A percentile compares a stretch with the other conserved stretches of the same genome.
Evolutionary conservation across 345 rosid species (phyloP).

Genomic region (Excoecaria agallocha): DNA sequence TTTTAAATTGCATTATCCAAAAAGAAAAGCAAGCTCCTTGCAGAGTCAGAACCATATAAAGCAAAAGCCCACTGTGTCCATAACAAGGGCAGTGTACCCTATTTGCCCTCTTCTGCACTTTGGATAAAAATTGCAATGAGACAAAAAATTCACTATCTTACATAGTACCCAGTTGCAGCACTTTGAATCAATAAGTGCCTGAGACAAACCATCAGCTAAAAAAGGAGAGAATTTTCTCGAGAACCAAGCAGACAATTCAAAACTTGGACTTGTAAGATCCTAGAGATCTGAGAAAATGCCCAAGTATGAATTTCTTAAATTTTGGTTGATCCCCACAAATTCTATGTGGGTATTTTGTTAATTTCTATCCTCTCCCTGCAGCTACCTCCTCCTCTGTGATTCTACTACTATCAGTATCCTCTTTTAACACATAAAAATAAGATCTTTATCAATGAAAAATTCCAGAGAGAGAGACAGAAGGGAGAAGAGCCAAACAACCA

Average conservation of each 20-base stretch:
- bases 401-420: conserved; percentile 34
- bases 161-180: conserved; percentile 18
- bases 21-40: conserved; percentile 18
- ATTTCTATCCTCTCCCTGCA: conserved; percentile 23
- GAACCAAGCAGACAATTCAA: conserved; percentile 25
- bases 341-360: conserved; percentile 32
- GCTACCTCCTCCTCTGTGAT: conserved; percentile 18
- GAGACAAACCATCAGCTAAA: conserved; percentile 16
- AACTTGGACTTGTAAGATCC: conserved; percentile 66
- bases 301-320: conserved; percentile 14
- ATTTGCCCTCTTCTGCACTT: conserved; percentile 3
- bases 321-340: conserved; percentile 47
- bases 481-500: conserved; percentile 39
- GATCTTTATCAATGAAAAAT: background rate
- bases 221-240: too few species aligned
- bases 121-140: conserved; percentile 9
- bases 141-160: conserved; percentile 30
- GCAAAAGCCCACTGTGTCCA: conserved; percentile 18
- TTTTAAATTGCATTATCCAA: conserved; percentile 28
- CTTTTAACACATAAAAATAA: conserved; percentile 7
- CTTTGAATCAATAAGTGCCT: conserved; percentile 25
- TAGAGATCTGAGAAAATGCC: conserved; percentile 75
- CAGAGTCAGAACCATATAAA: conserved; percentile 31
- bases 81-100: conserved; percentile 16
- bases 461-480: background rate